Base-by-base conservation (phyloP, 108 stramenopile genomes). In the Thalassiosira profunda region DNA sequence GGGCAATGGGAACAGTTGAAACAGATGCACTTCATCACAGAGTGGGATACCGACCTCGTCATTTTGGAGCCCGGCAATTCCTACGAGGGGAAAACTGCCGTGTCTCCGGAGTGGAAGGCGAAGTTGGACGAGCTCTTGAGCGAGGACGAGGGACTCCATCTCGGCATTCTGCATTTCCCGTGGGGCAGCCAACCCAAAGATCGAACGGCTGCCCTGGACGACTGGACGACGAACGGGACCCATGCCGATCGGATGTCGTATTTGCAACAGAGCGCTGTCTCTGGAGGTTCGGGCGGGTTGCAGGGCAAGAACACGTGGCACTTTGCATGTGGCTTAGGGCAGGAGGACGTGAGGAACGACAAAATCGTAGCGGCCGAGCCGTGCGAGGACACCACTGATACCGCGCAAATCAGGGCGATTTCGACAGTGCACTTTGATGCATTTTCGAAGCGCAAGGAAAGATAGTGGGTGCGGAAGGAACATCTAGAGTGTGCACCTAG, bases 51-150 rank as follows among this genome's bases (percentile, higher is more conserved):
- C 12, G 42, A 67, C 12, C 14, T 75, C 5, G 23, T 67, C 1
- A 75, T 75, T 20, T 58, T 75, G 17, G 58, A 52, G n/a, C 74
- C 74, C 11, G 74, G 74, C 0, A 72, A 72, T 45, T 40, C 38
- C 38, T 40, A 40, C 0, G 74, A 75, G 40, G 15, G 10, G 6
- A 36, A 2, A 0, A 41, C 3, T 9, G 37, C 34, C 8, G 25
- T 75, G 23, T 51, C 48, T 2, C 0, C 25, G 0, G 24, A 43
- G 11, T 76, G 74, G 74, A 62, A 26, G 18, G 59, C 14, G 21
- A 33, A 53, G 28, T 54, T 62, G 17, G 66, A 76, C 1, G 12
- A 29, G 6, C 10, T 62, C 0, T 15, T 76, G 34, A 40, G 40
- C 15, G 3, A 42, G 35, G 53, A 58, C 14, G 52, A 34, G 21